Evolutionary conservation across 2,329 filamentous ascomycete genomes (phyloP).

Genomic region (Rhexocercosporidium sp.): DNA sequence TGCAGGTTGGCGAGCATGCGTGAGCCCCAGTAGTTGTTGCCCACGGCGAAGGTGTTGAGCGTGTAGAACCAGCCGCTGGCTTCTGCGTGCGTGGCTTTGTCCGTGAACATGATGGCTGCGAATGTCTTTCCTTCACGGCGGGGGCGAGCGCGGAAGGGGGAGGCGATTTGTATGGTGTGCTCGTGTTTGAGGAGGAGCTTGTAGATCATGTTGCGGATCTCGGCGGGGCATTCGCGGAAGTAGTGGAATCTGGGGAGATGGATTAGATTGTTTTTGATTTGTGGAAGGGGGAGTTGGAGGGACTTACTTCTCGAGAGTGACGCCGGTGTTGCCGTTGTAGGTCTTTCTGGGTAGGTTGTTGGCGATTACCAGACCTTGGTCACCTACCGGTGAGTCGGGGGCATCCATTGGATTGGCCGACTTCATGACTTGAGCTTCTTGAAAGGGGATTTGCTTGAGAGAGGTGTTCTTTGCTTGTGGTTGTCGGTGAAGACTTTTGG

Average conservation of each 20-base stretch:
- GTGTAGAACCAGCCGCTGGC: not conserved
- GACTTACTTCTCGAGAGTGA: not conserved
- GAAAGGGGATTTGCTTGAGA: too few relatives aligned
- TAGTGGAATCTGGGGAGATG: not conserved
- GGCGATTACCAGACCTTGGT: not conserved
- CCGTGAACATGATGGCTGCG: not conserved
- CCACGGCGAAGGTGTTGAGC: not conserved
- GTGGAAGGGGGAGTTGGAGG: not conserved
- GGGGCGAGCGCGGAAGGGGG: not conserved
- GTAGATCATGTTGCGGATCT: slow-evolving; percentile 5
- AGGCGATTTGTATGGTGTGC: not conserved
- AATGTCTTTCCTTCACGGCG: not conserved
- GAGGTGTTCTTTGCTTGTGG: not conserved
- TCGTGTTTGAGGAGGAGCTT: not conserved
- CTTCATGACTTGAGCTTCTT: not conserved
- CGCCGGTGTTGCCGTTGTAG: not conserved
- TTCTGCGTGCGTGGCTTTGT: not conserved
- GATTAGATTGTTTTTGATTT: not conserved
- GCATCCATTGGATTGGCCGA: not conserved
- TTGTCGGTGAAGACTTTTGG: not conserved
- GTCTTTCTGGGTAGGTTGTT: not conserved
- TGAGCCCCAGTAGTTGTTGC: not conserved
- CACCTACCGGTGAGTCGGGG: not conserved
- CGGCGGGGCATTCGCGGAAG: not conserved
- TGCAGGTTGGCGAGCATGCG: not conserved